phyloP scores from a whole-genome alignment of 2,329 filamentous ascomycete species.

The Penicillium sp. region DNA sequence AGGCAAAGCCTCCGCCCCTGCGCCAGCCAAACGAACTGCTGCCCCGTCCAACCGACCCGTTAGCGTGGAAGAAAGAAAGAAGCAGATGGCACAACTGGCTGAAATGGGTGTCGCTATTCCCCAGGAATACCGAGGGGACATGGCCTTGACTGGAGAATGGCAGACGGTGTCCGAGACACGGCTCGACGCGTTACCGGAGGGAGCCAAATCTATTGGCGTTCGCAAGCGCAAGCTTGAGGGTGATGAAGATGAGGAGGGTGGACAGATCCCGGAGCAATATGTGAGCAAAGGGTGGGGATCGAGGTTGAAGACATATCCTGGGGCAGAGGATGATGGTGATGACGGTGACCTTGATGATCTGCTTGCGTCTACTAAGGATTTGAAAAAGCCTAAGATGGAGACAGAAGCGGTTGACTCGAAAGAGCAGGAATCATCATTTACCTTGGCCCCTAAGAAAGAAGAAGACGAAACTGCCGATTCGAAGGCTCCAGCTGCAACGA shows the following conservation, averaged over 20 bases:
- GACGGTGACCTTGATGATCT: slow-evolving; percentile 42
- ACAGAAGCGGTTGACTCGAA: slow-evolving; percentile 13
- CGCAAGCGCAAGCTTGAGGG: slow-evolving; percentile 48
- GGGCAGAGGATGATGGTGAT: slow-evolving; percentile 32
- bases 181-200: slow-evolving; percentile 43
- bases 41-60: slow-evolving; percentile 40
- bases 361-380: slow-evolving; percentile 40
- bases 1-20: slow-evolving; percentile 14
- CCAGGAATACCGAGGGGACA: slow-evolving; percentile 70
- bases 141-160: slow-evolving; percentile 91
- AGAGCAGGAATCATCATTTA: slow-evolving; percentile 15
- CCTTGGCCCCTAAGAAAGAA: slow-evolving; percentile 15
- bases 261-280: slow-evolving; percentile 30
- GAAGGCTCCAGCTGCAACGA: neutral
- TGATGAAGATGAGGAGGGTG: slow-evolving; percentile 44
- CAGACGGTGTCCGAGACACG: slow-evolving; percentile 60
- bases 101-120: slow-evolving; percentile 85
- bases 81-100: slow-evolving; percentile 82
- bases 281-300: slow-evolving; percentile 47
- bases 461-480: slow-evolving; percentile 11
- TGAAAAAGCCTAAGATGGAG: slow-evolving; percentile 35
- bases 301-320: slow-evolving; percentile 42
- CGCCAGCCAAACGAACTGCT: slow-evolving; percentile 31
- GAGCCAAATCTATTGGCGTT: slow-evolving; percentile 43
- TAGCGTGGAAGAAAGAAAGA: slow-evolving; percentile 68